Percentiles rank a stretch among this genome's conserved stretches.
Evolutionary conservation across 306 rosid species (phyloP).

Genomic region (Citrullus mucosospermus): DNA sequence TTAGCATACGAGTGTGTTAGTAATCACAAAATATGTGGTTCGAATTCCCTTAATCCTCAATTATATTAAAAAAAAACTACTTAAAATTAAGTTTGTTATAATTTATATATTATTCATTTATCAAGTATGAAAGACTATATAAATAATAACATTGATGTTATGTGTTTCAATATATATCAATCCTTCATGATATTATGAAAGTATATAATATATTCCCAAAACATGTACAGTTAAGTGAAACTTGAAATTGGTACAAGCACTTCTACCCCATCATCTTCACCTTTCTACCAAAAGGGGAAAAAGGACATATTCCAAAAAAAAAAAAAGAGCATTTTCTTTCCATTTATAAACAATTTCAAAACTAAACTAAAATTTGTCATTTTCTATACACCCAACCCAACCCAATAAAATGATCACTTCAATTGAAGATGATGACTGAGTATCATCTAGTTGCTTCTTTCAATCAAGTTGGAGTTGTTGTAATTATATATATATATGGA

Average conservation of each 20-base stretch:
- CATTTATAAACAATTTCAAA: neutral
- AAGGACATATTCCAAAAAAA: neutral
- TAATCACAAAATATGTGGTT: too few species aligned
- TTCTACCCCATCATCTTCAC: neutral
- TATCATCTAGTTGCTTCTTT: neutral
- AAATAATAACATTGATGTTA: too few species aligned
- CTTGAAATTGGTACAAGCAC: neutral
- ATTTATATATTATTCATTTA: neutral
- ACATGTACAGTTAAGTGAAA: neutral
- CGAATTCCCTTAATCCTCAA: too few species aligned
- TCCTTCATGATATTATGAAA: neutral
- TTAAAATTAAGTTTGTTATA: neutral
- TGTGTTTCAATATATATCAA: neutral
- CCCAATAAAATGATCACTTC: neutral
- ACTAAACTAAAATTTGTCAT: neutral
- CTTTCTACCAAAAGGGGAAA: slow-evolving; percentile 2
- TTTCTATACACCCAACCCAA: neutral
- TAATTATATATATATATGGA: neutral
- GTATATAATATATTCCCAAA: neutral
- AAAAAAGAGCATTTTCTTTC: neutral
- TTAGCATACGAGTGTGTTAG: too few species aligned
- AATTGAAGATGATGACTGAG: neutral
- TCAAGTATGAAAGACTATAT: too few species aligned
- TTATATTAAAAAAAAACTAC: neutral
- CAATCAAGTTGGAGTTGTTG: neutral